These are phyloP conservation scores for Dryas alaskensis DNA, from an alignment of 306 rosid genomes.

Conservation along the genomic window DNA sequence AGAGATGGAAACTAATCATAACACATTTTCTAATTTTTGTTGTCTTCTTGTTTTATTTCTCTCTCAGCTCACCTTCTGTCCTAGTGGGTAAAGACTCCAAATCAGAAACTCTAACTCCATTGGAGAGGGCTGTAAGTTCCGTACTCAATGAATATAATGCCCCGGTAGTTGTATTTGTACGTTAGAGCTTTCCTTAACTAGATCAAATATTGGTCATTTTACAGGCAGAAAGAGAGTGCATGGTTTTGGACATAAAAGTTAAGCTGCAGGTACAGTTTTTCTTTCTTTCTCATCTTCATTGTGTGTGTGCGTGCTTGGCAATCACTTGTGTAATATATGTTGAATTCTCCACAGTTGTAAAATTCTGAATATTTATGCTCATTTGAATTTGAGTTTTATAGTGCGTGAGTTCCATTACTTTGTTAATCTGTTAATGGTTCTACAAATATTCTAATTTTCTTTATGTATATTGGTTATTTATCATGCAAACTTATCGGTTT, in stretches of 20 bases:
- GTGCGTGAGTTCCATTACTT: neutral
- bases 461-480: neutral
- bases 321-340: neutral
- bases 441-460: neutral
- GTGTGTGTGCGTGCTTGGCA: neutral
- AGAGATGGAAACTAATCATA: slow-evolving; percentile 21
- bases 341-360: no score
- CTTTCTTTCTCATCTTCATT: neutral
- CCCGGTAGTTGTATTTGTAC: slow-evolving; percentile 12
- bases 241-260: slow-evolving; percentile 97
- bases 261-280: slow-evolving; percentile 77
- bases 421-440: neutral
- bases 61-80: slow-evolving; percentile 51
- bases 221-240: slow-evolving; percentile 96
- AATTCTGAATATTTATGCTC: neutral
- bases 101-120: slow-evolving; percentile 73
- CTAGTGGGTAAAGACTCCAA: slow-evolving; percentile 65
- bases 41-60: slow-evolving; percentile 21
- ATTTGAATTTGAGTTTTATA: neutral
- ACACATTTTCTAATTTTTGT: slow-evolving; percentile 30
- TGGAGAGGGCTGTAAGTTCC: slow-evolving; percentile 91
- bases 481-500: neutral
- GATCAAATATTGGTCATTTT: slow-evolving; percentile 24
- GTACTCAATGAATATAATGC: slow-evolving; percentile 21
- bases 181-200: slow-evolving; percentile 18